Percentiles rank a stretch among this genome's conserved stretches.
phyloP scores from a whole-genome alignment of 805 yeast species.

The Zygotorulaspora danielsina region DNA sequence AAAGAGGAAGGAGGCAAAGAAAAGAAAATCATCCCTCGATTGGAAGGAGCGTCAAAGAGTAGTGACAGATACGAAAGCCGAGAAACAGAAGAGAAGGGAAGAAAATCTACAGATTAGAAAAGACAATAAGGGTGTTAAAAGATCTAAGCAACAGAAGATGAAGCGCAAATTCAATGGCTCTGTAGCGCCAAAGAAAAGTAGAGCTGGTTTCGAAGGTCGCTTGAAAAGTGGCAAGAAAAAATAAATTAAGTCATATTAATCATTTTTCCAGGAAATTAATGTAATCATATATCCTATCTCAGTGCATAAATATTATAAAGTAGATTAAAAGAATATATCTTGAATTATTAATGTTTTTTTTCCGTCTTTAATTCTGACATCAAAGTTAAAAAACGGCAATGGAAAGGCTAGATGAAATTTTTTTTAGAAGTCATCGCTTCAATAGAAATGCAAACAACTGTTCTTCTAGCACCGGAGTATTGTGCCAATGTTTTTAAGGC shows the following conservation, averaged over 20 bases:
- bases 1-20: conserved; percentile 75
- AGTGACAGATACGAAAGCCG: conserved; percentile 69
- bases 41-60: conserved; percentile 87
- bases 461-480: no score
- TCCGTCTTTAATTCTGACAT: no score
- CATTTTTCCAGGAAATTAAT: not conserved
- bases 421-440: no score
- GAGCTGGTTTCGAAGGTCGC: conserved; percentile 93
- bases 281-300: conserved; percentile 1
- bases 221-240: conserved; percentile 34
- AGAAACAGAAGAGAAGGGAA: conserved; percentile 81
- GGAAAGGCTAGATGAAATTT: no score
- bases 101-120: conserved; percentile 82
- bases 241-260: conserved; percentile 6
- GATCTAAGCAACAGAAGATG: conserved; percentile 68
- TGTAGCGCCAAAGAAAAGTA: conserved; percentile 42
- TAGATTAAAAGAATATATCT: not conserved
- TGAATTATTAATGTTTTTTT: no score
- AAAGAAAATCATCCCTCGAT: conserved; percentile 81
- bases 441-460: no score
- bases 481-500: no score
- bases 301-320: conserved; percentile 1
- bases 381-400: not conserved
- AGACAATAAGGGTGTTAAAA: conserved; percentile 78
- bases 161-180: conserved; percentile 58